These are phyloP conservation scores for Pseudognaphalium luteoalbum DNA, from an alignment of 129 eudicot species.

Conservation along the genomic window DNA sequence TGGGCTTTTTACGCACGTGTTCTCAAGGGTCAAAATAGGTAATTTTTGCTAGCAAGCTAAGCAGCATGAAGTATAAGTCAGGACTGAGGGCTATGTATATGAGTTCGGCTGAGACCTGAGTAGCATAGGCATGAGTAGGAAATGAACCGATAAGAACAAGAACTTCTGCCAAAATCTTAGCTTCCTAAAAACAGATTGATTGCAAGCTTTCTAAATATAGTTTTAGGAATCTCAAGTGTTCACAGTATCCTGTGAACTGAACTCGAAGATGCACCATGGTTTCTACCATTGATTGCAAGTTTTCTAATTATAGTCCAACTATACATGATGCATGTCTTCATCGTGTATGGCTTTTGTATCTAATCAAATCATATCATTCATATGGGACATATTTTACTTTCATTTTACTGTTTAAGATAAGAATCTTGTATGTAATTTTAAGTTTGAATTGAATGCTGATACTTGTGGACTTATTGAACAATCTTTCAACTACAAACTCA, in stretches of 20 bases:
- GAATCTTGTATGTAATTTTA: not conserved
- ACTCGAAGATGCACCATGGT: no score
- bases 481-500: no score
- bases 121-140: conserved; percentile 10
- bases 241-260: no score
- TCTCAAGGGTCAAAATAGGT: conserved; percentile 23
- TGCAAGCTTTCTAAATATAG: not conserved
- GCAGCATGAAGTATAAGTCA: not conserved
- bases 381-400: not conserved
- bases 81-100: not conserved
- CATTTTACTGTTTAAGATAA: not conserved
- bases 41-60: not conserved
- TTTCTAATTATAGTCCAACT: no score
- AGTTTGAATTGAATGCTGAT: not conserved
- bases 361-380: no score
- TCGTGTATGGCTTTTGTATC: no score
- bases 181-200: not conserved
- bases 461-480: no score
- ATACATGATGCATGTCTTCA: no score
- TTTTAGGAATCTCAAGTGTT: no score
- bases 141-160: not conserved
- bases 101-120: not conserved
- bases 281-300: no score
- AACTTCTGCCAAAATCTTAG: not conserved
- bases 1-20: conserved; percentile 60